phyloP scores from a whole-genome alignment of 495 filamentous ascomycete species.

The Aspergillus haitiensis region DNA sequence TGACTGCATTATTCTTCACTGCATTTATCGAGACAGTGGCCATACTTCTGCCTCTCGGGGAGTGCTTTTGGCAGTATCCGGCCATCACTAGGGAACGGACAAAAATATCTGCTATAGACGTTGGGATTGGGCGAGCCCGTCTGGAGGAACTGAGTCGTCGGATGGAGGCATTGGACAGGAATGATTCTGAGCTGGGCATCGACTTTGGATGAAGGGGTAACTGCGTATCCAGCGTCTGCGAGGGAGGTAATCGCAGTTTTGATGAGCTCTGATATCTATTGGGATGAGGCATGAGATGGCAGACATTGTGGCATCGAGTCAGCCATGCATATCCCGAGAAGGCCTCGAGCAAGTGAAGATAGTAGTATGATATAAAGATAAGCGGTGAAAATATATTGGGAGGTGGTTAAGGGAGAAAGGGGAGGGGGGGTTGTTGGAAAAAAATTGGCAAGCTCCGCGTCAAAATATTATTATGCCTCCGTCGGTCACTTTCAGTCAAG shows the following conservation, averaged over 20 bases:
- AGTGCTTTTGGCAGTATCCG: slow-evolving; percentile 60
- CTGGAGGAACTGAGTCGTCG: slow-evolving; percentile 37
- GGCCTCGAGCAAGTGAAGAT: slow-evolving; percentile 22
- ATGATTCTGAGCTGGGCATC: slow-evolving; percentile 37
- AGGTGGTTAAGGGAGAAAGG: neutral
- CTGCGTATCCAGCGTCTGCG: slow-evolving; percentile 46
- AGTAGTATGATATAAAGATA: slow-evolving; percentile 9
- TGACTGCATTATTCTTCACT: slow-evolving; percentile 18
- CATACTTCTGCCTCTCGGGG: slow-evolving; percentile 35
- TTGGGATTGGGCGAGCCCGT: slow-evolving; percentile 44
- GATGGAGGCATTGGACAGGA: slow-evolving; percentile 32
- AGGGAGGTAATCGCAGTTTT: slow-evolving; percentile 50
- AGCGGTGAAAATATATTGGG: neutral
- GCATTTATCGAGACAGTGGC: slow-evolving; percentile 28
- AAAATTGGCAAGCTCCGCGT: slow-evolving; percentile 20
- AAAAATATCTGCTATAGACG: slow-evolving; percentile 55
- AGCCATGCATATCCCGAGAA: slow-evolving; percentile 42
- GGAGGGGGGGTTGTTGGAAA: neutral
- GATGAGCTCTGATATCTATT: slow-evolving; percentile 54
- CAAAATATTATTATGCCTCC: slow-evolving; percentile 22
- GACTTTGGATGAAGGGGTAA: slow-evolving; percentile 30
- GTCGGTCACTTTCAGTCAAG: slow-evolving; percentile 9
- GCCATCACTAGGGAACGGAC: slow-evolving; percentile 65
- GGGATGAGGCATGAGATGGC: slow-evolving; percentile 63
- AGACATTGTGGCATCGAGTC: slow-evolving; percentile 59